phyloP scores from a whole-genome alignment of 2,329 filamentous ascomycete genomes.

The Polytolypa hystricis region DNA sequence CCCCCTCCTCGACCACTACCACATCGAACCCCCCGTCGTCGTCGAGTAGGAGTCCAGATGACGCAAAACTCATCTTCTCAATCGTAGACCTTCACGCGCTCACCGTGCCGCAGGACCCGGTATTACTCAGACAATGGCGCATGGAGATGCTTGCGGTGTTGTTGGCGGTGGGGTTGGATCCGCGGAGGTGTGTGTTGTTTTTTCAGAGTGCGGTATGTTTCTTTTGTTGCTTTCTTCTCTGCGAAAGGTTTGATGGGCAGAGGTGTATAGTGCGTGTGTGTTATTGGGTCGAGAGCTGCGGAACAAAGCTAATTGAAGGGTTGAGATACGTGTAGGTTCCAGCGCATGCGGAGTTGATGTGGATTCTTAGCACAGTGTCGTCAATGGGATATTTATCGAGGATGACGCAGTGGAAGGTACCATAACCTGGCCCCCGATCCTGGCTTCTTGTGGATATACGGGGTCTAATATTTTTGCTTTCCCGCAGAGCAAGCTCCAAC shows the following conservation, averaged over 20 bases:
- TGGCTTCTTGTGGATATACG: not conserved
- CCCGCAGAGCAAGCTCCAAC: constrained; percentile 58
- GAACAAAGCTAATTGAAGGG: not conserved
- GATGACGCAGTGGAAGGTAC: constrained; percentile 99
- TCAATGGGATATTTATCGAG: constrained; percentile 86
- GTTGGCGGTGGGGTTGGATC: constrained; percentile 73
- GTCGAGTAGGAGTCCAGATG: too few species aligned
- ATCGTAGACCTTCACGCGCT: constrained; percentile 92
- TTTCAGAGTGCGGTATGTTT: constrained; percentile 62
- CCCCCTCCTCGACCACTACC: too few species aligned
- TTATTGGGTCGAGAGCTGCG: too few species aligned
- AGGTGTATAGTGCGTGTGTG: too few species aligned
- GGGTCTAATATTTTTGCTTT: constrained; percentile 1
- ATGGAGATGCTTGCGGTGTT: constrained; percentile 68
- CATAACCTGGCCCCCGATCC: constrained; percentile 11
- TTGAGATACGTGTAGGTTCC: constrained; percentile 43
- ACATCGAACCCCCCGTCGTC: constrained; percentile 20
- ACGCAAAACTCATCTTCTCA: constrained; percentile 63
- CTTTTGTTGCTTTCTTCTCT: not conserved
- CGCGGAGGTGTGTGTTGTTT: constrained; percentile 66
- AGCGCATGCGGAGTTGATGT: constrained; percentile 85
- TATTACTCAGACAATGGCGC: constrained; percentile 51
- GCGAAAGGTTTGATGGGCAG: not conserved
- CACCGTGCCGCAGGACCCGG: constrained; percentile 60
- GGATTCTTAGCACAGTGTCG: constrained; percentile 86